Evolutionary conservation across 1,284 basidiomycete genomes (phyloP), one percentile per base, ranked within the genome.

Genomic region (Schizophyllum commune): DNA sequence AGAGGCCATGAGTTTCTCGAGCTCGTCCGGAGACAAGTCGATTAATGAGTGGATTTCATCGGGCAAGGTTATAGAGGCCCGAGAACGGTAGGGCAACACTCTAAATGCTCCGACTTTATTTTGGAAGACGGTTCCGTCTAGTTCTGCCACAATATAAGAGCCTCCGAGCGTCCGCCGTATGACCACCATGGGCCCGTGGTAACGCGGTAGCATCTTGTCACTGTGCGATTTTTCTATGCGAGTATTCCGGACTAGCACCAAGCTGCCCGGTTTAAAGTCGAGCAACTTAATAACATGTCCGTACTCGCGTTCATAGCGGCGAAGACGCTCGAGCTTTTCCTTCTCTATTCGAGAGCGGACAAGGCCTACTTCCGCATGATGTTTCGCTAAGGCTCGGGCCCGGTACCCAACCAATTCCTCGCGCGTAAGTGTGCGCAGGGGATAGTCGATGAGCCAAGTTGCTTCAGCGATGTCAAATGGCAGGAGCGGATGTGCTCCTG

Each of bases 381-480:
- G 66, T 32, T 71, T 72, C n/a, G 68, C 64, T 0, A 76, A 64
- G 1, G 69, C 67, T 0, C 62, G 57, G 0, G 71, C 70, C 7
- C 68, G 52, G 0, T 63, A 53, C 4, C 64, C 61, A 1, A 74
- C 68, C 32, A 75, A 69, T 0, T 72, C 68, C 0, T 61, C 61
- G 7, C 68, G 69, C 3, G 65, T 69, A 0, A 78, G 61, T 0
- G 63, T 34, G 0, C 61, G 20, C 4, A 65, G 58, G 0, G 68
- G 67, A 0, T 67, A 39, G 0, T 69, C 70, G 0, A 69, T 52
- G 0, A 77, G 68, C 51, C 69, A 80, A 0, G 73, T 79, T 0
- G 77, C 77, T 66, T 80, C 72, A 0, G 67, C 59, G 11, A 80
- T 64, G 56, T 80, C 74, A 9, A 79, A 69, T 0, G 76, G 77